A percentile compares a stretch with the other conserved stretches of the same genome.
Conservation (phyloP, 176 grass and related monocot genomes). For the bread wheat (Triticum aestivum) region IWGSC_CS_RefSeq_v2.1 NC_057811.1:328516191-328516690, state of each 20-base stretch:
- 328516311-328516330: constrained; percentile 44
- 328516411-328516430: constrained; percentile 51
- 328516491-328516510: neutral
- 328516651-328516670: neutral
- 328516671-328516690: constrained; percentile 22
- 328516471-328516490: constrained; percentile 45
- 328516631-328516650: constrained; percentile 56
- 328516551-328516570: neutral
- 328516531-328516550: neutral
- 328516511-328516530: constrained; percentile 3
- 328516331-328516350: constrained; percentile 46
- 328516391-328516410: constrained; percentile 40
- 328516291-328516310: constrained; percentile 1
- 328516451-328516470: constrained; percentile 29
- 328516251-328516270: neutral
- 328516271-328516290: neutral
- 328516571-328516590: neutral
- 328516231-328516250: constrained; percentile 20
- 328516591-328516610: constrained; percentile 56
- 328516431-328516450: constrained; percentile 40
- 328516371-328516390: constrained; percentile 33
- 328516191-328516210: neutral
- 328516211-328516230: neutral
- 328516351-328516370: constrained; percentile 39
- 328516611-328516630: constrained; percentile 45